A percentile compares a stretch with the other conserved stretches of the same genome.
Evolutionary conservation across 768 basidiomycete genomes (phyloP).

Genomic region (Paxillus rubicundulus): DNA sequence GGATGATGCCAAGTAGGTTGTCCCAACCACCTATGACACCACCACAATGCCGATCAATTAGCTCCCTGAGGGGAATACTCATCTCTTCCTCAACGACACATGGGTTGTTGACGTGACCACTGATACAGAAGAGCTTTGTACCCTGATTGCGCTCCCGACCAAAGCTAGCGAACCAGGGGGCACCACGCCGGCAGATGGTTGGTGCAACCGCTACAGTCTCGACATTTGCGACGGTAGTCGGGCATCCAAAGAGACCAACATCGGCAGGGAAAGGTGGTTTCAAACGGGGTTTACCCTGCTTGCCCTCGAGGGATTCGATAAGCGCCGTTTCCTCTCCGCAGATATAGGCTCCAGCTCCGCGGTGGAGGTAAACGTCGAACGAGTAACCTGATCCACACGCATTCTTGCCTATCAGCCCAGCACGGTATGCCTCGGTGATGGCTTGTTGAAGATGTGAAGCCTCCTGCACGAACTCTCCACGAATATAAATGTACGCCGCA

Average conservation of each 20-base stretch:
- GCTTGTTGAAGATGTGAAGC: conserved; percentile 93
- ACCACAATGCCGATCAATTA: conserved; percentile 96
- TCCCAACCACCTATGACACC: conserved; percentile 95
- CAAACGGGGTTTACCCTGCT: conserved; percentile 95
- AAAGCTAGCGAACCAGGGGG: conserved; percentile 88
- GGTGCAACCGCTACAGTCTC: conserved; percentile 98
- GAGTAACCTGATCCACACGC: conserved; percentile 89
- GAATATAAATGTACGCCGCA: conserved; percentile 99
- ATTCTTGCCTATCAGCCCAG: conserved; percentile 84
- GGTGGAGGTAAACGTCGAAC: conserved; percentile 99
- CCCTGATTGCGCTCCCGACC: conserved; percentile 91
- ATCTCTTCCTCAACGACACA: conserved; percentile 99
- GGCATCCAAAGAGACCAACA: conserved; percentile 96
- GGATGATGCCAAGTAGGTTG: conserved; percentile 94
- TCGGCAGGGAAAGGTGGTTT: conserved; percentile 99
- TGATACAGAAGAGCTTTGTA: conserved; percentile 96
- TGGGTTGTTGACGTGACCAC: conserved; percentile 97
- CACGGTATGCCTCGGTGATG: conserved; percentile 91
- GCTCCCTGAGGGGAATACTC: conserved; percentile 92
- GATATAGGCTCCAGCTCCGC: conserved; percentile 97
- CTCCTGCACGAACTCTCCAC: conserved; percentile 97
- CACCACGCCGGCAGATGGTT: conserved; percentile 89
- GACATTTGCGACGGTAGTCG: conserved; percentile 96
- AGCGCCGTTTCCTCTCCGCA: conserved; percentile 98
- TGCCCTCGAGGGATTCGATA: conserved; percentile 96